Percentiles rank a stretch among this genome's conserved stretches.
Conservation (phyloP, 176 grass and related monocot species). For the Bothriochloa decipiens region DNA sequence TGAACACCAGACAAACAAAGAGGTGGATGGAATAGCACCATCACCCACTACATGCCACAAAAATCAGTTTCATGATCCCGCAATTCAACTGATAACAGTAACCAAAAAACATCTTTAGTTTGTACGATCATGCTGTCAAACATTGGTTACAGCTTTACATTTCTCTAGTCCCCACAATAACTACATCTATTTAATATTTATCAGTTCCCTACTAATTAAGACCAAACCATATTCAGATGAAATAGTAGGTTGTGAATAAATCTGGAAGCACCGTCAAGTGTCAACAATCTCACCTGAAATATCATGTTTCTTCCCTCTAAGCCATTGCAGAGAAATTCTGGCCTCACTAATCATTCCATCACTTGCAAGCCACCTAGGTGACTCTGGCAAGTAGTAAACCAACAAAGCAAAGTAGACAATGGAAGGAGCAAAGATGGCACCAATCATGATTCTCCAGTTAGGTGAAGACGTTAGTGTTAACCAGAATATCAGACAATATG, state of each 20-base stretch:
- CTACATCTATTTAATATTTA: neutral
- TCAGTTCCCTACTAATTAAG: neutral
- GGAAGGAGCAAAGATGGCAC: constrained; percentile 72
- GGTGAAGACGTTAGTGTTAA: constrained; percentile 63
- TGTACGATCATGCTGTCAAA: constrained; percentile 5
- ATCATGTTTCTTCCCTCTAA: constrained; percentile 82
- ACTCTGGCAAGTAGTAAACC: constrained; percentile 86
- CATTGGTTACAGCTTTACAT: constrained; percentile 1
- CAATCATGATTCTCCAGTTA: constrained; percentile 81
- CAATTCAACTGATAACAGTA: constrained; percentile 20
- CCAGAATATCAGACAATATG: constrained; percentile 90
- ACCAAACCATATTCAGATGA: constrained; percentile 8
- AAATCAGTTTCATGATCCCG: neutral
- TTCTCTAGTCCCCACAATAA: neutral
- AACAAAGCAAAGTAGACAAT: constrained; percentile 75
- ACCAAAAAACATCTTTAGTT: neutral
- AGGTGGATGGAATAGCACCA: constrained; percentile 1
- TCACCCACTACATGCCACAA: neutral
- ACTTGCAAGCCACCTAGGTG: constrained; percentile 90
- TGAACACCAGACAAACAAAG: neutral
- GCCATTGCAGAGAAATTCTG: constrained; percentile 61
- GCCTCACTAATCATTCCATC: constrained; percentile 70
- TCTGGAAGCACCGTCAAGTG: neutral
- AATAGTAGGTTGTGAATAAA: constrained; percentile 29
- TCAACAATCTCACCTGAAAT: constrained; percentile 66